These are phyloP conservation scores for Clavispora carvajalis DNA, from an alignment of 805 yeast genomes.

Conservation along the genomic window DNA sequence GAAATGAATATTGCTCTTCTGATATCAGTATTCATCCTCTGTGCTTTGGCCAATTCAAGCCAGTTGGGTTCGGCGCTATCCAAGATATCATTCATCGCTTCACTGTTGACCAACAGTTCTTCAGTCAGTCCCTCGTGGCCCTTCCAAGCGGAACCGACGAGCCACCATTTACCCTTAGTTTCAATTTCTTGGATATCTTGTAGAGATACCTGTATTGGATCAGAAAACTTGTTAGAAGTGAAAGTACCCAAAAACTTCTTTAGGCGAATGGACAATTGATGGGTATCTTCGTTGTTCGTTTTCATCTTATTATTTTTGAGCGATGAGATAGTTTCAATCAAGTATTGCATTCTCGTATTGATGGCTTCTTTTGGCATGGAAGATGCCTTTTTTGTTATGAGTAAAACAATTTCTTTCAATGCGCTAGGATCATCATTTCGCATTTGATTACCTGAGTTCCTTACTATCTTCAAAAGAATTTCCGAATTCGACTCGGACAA, in stretches of 20 bases:
- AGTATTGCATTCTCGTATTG: conserved; percentile 68
- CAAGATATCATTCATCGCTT: conserved; percentile 52
- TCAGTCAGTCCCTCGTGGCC: conserved; percentile 41
- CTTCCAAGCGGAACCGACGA: conserved; percentile 97
- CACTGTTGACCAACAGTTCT: conserved; percentile 30
- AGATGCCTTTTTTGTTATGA: conserved; percentile 43
- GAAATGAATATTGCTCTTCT: conserved; percentile 92
- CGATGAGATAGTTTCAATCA: conserved; percentile 79
- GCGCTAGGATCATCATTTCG: conserved; percentile 88
- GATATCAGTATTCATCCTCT: conserved; percentile 92
- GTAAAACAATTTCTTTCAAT: conserved; percentile 68
- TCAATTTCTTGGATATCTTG: conserved; percentile 76
- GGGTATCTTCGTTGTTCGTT: conserved; percentile 43
- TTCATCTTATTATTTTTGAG: conserved; percentile 81
- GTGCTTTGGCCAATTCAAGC: conserved; percentile 78
- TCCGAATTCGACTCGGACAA: conserved; percentile 74
- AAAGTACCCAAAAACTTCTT: conserved; percentile 59
- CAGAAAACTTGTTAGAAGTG: conserved; percentile 43
- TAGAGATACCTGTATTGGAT: conserved; percentile 78
- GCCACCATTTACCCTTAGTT: conserved; percentile 96
- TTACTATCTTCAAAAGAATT: conserved; percentile 62
- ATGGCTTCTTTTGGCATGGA: conserved; percentile 27
- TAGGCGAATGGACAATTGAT: conserved; percentile 50
- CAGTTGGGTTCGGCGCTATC: conserved; percentile 79
- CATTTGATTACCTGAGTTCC: conserved; percentile 76